phyloP scores from a whole-genome alignment of 192 early-diverging fungal species.

The Blastocladiella britannica region DNA sequence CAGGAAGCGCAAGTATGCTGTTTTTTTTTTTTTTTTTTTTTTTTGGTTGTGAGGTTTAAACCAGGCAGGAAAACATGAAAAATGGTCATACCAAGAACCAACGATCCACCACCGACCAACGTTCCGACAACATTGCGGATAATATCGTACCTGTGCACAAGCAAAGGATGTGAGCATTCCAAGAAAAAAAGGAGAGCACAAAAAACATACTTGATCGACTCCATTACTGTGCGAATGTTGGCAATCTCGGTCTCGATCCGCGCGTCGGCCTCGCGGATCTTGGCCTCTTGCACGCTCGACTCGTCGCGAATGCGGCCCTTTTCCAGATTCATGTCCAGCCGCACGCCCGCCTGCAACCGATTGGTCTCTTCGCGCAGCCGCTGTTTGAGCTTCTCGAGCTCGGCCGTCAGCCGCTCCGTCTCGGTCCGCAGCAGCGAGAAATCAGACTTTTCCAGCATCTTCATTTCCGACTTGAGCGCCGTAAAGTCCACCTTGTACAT shows the following conservation, averaged over 20 bases:
- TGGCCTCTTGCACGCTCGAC: constrained; percentile 56
- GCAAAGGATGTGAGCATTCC: too few species aligned
- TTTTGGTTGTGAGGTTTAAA: constrained; percentile 1
- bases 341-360: constrained; percentile 58
- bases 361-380: constrained; percentile 63
- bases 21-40: neutral
- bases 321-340: constrained; percentile 71
- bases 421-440: constrained; percentile 61
- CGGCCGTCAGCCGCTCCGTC: constrained; percentile 49
- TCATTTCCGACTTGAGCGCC: constrained; percentile 66
- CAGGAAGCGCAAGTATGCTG: constrained; percentile 38
- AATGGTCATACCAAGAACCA: constrained; percentile 22
- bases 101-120: constrained; percentile 61
- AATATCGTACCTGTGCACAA: too few species aligned
- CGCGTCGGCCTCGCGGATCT: constrained; percentile 65
- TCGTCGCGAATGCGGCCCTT: constrained; percentile 76
- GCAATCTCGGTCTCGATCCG: constrained; percentile 77
- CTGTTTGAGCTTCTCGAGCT: constrained; percentile 69
- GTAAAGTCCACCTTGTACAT: constrained; percentile 77
- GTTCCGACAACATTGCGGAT: constrained; percentile 66
- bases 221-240: constrained; percentile 58
- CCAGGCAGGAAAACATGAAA: neutral
- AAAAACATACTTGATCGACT: constrained; percentile 72
- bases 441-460: constrained; percentile 77
- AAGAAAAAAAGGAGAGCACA: too few species aligned